Conservation (phyloP, 495 filamentous ascomycete species). For the Penicillium argentinense region DNA sequence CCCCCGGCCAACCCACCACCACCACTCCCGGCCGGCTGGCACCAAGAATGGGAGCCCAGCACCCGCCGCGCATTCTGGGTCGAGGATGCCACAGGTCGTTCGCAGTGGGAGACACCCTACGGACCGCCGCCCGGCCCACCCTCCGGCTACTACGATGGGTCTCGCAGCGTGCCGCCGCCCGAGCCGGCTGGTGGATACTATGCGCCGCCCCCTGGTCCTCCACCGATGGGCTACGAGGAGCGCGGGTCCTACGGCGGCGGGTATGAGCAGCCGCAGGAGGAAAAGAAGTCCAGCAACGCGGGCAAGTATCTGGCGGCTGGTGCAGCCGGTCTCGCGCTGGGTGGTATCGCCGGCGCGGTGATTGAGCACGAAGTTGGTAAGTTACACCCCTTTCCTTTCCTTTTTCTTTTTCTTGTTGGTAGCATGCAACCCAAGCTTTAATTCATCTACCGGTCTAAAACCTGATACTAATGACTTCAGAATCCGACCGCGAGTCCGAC, state of each 20-base stretch:
- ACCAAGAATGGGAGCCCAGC: conserved; percentile 56
- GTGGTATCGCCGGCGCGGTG: conserved; percentile 56
- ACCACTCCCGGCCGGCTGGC: conserved; percentile 59
- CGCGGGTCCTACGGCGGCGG: conserved; percentile 14
- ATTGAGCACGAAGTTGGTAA: conserved; percentile 54
- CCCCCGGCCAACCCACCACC: conserved; percentile 43
- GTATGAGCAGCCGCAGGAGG: conserved; percentile 28
- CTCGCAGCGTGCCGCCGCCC: conserved; percentile 24
- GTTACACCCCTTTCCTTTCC: conserved; percentile 15
- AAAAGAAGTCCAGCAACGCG: conserved; percentile 40
- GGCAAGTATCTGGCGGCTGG: conserved; percentile 49
- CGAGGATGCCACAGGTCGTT: conserved; percentile 56
- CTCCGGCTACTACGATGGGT: conserved; percentile 16
- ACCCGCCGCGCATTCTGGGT: conserved; percentile 60
- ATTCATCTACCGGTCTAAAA: background rate
- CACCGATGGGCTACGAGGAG: conserved; percentile 1
- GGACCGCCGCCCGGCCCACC: conserved; percentile 5
- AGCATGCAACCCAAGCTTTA: too few relatives aligned
- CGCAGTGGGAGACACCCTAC: conserved; percentile 58
- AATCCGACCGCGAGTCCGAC: conserved; percentile 8
- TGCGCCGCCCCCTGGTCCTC: conserved; percentile 20
- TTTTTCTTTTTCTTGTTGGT: too few relatives aligned
- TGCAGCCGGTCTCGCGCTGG: conserved; percentile 56
- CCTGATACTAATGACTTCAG: conserved; percentile 13
- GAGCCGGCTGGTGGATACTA: conserved; percentile 26